Evolutionary conservation across 441 rosid species (phyloP).

Genomic region (Flueggea neowawraea): DNA sequence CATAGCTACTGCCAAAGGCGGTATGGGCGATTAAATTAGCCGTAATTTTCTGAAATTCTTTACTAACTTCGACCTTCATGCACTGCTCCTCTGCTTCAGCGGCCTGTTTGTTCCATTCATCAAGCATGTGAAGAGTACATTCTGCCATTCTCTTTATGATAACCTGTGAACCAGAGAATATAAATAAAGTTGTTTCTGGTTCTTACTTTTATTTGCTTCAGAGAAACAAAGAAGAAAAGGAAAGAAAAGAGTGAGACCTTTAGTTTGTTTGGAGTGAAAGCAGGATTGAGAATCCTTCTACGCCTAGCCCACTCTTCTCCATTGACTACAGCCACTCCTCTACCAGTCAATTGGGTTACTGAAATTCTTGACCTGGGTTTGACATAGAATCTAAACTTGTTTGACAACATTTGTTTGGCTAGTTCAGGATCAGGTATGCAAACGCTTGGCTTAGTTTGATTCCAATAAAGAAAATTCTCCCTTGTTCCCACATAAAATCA

Average conservation of each 20-base stretch:
- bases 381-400: constrained; percentile 29
- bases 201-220: too few relatives aligned
- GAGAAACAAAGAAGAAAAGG: neutral
- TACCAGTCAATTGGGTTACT: constrained; percentile 20
- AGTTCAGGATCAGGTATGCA: constrained; percentile 34
- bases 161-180: constrained; percentile 7
- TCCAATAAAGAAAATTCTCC: constrained; percentile 42
- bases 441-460: constrained; percentile 33
- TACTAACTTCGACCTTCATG: constrained; percentile 14
- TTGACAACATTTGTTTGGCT: constrained; percentile 34
- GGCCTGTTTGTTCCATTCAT: constrained; percentile 28
- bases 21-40: constrained; percentile 36
- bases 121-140: constrained; percentile 22
- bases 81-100: constrained; percentile 2
- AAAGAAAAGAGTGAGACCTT: constrained; percentile 26
- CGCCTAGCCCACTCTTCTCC: constrained; percentile 44
- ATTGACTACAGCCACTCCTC: constrained; percentile 27
- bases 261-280: constrained; percentile 38
- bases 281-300: constrained; percentile 42
- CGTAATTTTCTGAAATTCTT: constrained; percentile 23
- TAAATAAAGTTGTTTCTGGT: too few relatives aligned
- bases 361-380: constrained; percentile 23
- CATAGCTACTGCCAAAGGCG: constrained; percentile 47
- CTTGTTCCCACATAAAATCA: constrained; percentile 14
- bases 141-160: constrained; percentile 25